phyloP scores from a whole-genome alignment of 2,329 filamentous ascomycete species.

The Exophiala viscosa region DNA sequence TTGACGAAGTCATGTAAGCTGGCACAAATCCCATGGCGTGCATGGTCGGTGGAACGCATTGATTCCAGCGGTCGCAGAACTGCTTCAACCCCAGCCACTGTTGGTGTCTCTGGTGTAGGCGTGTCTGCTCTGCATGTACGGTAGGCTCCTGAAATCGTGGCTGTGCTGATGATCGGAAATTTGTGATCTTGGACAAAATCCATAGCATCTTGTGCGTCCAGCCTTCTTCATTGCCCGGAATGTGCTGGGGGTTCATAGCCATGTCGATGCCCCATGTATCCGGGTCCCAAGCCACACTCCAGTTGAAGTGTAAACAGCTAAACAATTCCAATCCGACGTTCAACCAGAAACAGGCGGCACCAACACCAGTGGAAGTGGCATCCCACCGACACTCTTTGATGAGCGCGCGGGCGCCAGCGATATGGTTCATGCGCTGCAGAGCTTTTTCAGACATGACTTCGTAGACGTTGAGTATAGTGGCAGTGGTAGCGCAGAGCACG shows the following conservation, averaged over 20 bases:
- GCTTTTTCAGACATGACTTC: slow-evolving; percentile 85
- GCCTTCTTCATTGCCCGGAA: slow-evolving; percentile 65
- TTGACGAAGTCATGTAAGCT: slow-evolving; percentile 61
- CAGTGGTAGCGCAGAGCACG: slow-evolving; percentile 78
- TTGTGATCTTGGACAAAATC: slow-evolving; percentile 79
- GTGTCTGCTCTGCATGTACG: slow-evolving; percentile 55
- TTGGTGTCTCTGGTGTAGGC: slow-evolving; percentile 61
- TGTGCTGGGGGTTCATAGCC: slow-evolving; percentile 58
- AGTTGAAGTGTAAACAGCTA: slow-evolving; percentile 81
- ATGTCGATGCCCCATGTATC: slow-evolving; percentile 86
- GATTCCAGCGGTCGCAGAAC: slow-evolving; percentile 81
- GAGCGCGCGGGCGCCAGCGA: slow-evolving; percentile 75
- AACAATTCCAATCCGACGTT: slow-evolving; percentile 90
- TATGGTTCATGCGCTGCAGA: slow-evolving; percentile 80
- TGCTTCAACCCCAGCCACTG: slow-evolving; percentile 78
- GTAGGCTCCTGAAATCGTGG: slow-evolving; percentile 59
- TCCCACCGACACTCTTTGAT: slow-evolving; percentile 91
- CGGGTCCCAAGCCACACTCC: slow-evolving; percentile 81
- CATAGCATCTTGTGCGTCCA: slow-evolving; percentile 91
- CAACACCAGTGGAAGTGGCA: slow-evolving; percentile 71
- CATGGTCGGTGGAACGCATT: slow-evolving; percentile 77
- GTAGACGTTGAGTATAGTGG: slow-evolving; percentile 85
- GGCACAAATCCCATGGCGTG: slow-evolving; percentile 75
- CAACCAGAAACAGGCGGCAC: slow-evolving; percentile 88
- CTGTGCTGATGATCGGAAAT: slow-evolving; percentile 68